Percentiles rank a stretch among this genome's conserved stretches.
Conservation (phyloP, 169 alveolate species). For the Plasmodium adleri region DNA sequence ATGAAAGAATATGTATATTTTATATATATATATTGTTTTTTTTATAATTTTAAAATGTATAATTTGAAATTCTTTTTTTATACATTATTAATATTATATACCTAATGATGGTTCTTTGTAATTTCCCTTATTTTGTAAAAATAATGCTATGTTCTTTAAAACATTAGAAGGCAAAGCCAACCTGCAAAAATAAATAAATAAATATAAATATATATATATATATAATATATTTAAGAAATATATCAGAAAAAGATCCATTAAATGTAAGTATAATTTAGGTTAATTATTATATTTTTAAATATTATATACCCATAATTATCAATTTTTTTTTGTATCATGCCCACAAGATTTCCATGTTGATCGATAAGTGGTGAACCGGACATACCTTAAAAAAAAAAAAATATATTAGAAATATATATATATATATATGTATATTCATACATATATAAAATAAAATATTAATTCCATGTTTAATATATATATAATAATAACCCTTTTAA, state of each 20-base stretch:
- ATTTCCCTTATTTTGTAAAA: slow-evolving; percentile 40
- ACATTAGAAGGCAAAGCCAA: slow-evolving; percentile 56
- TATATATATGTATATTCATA: too few species aligned
- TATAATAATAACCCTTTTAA: neutral
- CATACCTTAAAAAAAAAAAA: slow-evolving; percentile 43
- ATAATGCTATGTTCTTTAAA: slow-evolving; percentile 47
- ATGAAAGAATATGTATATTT: neutral
- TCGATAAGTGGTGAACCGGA: slow-evolving; percentile 70
- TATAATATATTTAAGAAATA: too few species aligned
- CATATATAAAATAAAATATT: neutral
- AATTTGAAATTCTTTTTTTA: slow-evolving; percentile 8
- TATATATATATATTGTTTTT: neutral
- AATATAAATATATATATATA: too few species aligned
- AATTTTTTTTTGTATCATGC: slow-evolving; percentile 73
- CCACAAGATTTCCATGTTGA: slow-evolving; percentile 57
- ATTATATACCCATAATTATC: slow-evolving; percentile 65
- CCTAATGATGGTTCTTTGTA: slow-evolving; percentile 69
- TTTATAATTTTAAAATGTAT: slow-evolving; percentile 6
- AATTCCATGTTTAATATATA: neutral
- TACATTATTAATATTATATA: neutral
- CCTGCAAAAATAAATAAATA: neutral
- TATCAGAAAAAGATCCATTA: too few species aligned
- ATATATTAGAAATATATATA: neutral
- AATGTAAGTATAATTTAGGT: too few species aligned
- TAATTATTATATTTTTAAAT: neutral